A percentile compares a stretch with the other conserved stretches of the same genome.
Conservation (phyloP, 805 yeast species). For the Lachancea dasiensis region DNA sequence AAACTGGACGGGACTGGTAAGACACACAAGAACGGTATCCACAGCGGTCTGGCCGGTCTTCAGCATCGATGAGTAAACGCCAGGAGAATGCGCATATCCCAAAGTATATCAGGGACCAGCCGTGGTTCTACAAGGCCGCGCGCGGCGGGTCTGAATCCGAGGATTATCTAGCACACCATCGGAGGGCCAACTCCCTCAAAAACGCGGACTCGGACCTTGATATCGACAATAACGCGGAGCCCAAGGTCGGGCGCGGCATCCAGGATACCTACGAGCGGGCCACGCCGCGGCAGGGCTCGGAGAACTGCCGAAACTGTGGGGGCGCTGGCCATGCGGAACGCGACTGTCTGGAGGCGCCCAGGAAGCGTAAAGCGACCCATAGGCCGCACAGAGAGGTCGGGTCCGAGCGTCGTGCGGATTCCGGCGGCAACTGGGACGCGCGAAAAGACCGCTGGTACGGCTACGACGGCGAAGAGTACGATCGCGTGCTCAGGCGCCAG, state of each 20-base stretch:
- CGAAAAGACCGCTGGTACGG: conserved; percentile 83
- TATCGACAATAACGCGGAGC: conserved; percentile 41
- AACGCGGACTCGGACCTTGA: conserved; percentile 35
- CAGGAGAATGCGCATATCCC: conserved; percentile 29
- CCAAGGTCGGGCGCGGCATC: conserved; percentile 54
- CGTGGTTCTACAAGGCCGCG: conserved; percentile 28
- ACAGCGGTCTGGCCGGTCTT: too few relatives aligned
- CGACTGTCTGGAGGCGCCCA: conserved; percentile 57
- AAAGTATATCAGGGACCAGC: conserved; percentile 28
- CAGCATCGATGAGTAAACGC: conserved; percentile 2
- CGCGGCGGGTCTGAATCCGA: neutral
- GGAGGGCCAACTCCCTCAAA: conserved; percentile 31
- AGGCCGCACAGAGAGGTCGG: neutral
- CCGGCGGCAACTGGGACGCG: conserved; percentile 47
- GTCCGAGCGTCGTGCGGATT: conserved; percentile 9
- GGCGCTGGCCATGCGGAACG: conserved; percentile 41
- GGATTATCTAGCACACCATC: conserved; percentile 55
- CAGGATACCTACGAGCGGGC: conserved; percentile 35
- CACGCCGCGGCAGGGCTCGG: too few relatives aligned
- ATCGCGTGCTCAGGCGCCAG: conserved; percentile 44
- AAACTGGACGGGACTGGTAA: too few relatives aligned
- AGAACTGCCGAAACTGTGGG: conserved; percentile 53
- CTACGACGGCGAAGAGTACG: conserved; percentile 59
- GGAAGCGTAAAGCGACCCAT: conserved; percentile 22
- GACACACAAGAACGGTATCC: too few relatives aligned